Evolutionary conservation across 805 yeast genomes (phyloP), one percentile per base, ranked within the genome.

Genomic region (Cyberlindnera sargentensis): DNA sequence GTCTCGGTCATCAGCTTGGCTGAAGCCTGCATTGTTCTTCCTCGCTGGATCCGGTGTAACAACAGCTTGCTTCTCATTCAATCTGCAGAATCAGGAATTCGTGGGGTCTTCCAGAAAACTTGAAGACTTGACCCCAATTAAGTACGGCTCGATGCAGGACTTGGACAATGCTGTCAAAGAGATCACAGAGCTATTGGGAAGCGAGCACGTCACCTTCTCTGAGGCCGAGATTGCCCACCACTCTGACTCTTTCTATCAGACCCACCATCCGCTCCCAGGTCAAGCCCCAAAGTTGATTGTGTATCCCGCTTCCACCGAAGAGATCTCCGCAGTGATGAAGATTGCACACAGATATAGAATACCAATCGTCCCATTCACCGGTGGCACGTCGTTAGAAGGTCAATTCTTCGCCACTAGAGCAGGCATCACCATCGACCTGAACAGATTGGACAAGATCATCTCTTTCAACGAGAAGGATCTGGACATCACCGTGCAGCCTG

Each of bases 341-440:
- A 64, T 82, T 6, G 79, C 85, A 43, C 78, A 82, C 54, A 67
- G 73, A 48, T 72, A 76, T 55, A 65, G 61, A 32, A 71, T 85
- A 3, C 91, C 95, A 5, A 78, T 84, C 44, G 78, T 85, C n/a
- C 89, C 93, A 2, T 82, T 64, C 46, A 75, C 87, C 1, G 95
- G 93, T 8, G 87, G 87, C 29, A 79, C 93, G 0, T 82, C 91
- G 0, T 64, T 85, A 34, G 95, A 85, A 60, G 95, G 93, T n/a
- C 89, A 85, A 56, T 82, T 78, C 58, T 70, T 82, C 38, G 81
- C 86, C 4, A 81, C 89, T 0, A 69, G 89, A 53, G 69, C 74
- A 4, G 84, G 85, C 2, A 72, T 86, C 29, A 75, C 84, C 7
- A 69, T 83, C 4, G 91, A 84, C 57, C 60, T 83, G 34, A 67